Evolutionary conservation across 495 filamentous ascomycete species (phyloP), one percentile per base, ranked within the genome.

Genomic region (Talaromyces trachyspermus): DNA sequence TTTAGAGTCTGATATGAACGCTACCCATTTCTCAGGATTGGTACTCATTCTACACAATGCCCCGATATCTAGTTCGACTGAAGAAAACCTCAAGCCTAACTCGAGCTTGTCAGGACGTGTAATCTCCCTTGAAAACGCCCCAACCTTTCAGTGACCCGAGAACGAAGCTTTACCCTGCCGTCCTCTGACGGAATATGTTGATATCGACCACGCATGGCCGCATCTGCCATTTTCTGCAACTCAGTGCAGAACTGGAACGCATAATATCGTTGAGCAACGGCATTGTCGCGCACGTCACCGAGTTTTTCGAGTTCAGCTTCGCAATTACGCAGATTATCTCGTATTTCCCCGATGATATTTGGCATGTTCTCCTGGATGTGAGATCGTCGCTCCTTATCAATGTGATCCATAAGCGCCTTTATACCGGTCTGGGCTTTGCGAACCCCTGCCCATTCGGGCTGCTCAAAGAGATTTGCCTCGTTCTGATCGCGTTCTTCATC

Each of bases 351-450:
- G 17, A 42, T 26, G 15, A 42, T 26, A 4, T 26, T 42, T 2
- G 39, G 39, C 39, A 42, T 42, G 4, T 23, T 42, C 22, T 42
- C 39, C 11, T 42, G 39, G 20, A 42, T 42, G 6, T 23, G 22
- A 42, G 18, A 10, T 5, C 39, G 39, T 14, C 39, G 39, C 26
- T 42, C 39, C 23, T 42, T 42, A 14, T 42, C 39, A 26, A 42
- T 42, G n/a, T 42, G 39, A 25, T 42, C 39, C 39, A 42, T 42
- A 7, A 42, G 39, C 9, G 39, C 39, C 12, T 42, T 42, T 10
- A 42, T 42, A 24, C 39, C 39, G 22, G 39, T 42, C 15, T 42
- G 39, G 17, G 20, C 26, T 42, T 42, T 42, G 39, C n/a, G 23
- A 42, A 42, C 12, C 1, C 39, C 15, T 4, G 39, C 39, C 39